phyloP scores from a whole-genome alignment of 1,139 yeast species.

The Candida dubliniensis region DNA sequence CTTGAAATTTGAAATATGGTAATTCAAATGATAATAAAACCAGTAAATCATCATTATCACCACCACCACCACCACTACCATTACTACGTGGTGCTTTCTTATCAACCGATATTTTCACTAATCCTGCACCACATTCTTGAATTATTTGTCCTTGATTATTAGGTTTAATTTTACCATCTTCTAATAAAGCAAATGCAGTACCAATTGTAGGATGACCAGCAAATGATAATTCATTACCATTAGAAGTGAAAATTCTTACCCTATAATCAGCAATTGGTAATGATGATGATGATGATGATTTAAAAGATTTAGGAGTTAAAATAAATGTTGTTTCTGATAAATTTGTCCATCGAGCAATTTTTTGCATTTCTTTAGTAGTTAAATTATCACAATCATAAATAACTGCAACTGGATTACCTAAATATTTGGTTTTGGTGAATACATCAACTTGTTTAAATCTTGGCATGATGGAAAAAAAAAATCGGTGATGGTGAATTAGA shows the following conservation, averaged over 20 bases:
- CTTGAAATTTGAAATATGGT: slow-evolving; percentile 24
- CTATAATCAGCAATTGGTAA: slow-evolving; percentile 41
- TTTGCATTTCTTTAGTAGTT: slow-evolving; percentile 38
- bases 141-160: slow-evolving; percentile 23
- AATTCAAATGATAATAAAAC: slow-evolving; percentile 20
- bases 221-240: slow-evolving; percentile 46
- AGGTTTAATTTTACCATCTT: slow-evolving; percentile 26
- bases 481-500: background rate
- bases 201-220: slow-evolving; percentile 66
- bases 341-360: slow-evolving; percentile 56
- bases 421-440: slow-evolving; percentile 39
- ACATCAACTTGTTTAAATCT: slow-evolving; percentile 53
- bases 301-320: slow-evolving; percentile 34
- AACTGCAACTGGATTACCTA: slow-evolving; percentile 61
- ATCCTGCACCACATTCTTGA: slow-evolving; percentile 48
- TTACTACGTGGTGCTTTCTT: slow-evolving; percentile 5
- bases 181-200: slow-evolving; percentile 43
- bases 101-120: slow-evolving; percentile 30
- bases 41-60: background rate
- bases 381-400: slow-evolving; percentile 35
- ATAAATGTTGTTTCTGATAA: slow-evolving; percentile 57
- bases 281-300: no score
- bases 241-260: slow-evolving; percentile 49
- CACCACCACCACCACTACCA: no score
- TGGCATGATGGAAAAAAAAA: slow-evolving; percentile 8